Percentiles rank a stretch among this genome's conserved stretches.
phyloP scores from a whole-genome alignment of 345 rosid genomes.

The Brassica nigra region DNA sequence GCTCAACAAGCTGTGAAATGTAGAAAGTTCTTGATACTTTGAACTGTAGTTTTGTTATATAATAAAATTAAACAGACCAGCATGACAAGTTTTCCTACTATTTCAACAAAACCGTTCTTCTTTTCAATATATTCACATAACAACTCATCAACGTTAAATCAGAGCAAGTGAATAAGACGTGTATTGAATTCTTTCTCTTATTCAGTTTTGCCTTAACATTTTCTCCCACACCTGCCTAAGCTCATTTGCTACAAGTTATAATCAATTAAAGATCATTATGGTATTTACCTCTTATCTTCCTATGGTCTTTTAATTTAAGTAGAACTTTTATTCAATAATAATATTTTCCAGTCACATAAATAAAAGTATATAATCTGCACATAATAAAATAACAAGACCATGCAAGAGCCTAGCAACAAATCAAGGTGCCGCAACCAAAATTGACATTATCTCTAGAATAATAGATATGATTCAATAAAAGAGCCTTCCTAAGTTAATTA shows the following conservation, averaged over 20 bases:
- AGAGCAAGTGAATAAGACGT: neutral
- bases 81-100: too few species aligned
- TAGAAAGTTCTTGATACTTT: neutral
- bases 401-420: neutral
- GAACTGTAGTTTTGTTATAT: neutral
- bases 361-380: too few species aligned
- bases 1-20: neutral
- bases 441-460: conserved; percentile 2
- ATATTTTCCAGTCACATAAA: neutral
- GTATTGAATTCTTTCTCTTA: neutral
- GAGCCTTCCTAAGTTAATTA: neutral
- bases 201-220: neutral
- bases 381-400: neutral
- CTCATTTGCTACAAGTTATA: neutral
- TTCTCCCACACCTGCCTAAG: neutral
- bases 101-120: neutral
- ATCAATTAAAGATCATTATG: neutral
- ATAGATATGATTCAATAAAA: neutral
- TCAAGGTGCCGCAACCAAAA: neutral
- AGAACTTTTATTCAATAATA: neutral
- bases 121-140: neutral
- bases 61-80: too few species aligned
- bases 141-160: neutral
- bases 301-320: neutral
- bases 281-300: neutral